These are phyloP conservation scores for Fusarium redolens DNA, from an alignment of 2,329 filamentous ascomycete species.

Conservation along the genomic window DNA sequence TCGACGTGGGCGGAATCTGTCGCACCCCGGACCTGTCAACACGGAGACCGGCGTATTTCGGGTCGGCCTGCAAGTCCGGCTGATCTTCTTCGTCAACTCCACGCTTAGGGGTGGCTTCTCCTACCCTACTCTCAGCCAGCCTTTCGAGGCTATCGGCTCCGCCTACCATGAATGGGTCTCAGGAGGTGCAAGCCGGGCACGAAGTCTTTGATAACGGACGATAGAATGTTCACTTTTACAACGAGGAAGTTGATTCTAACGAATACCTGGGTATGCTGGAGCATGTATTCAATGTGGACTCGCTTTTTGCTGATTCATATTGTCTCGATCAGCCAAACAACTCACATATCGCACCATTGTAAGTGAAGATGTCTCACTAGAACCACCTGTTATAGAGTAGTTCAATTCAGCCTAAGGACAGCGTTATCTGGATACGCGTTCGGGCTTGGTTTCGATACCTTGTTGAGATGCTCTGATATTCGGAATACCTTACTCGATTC, in stretches of 20 bases:
- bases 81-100: background rate
- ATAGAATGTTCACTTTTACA: background rate
- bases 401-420: background rate
- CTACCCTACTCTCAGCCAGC: constrained; percentile 2
- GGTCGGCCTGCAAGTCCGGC: constrained; percentile 12
- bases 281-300: background rate
- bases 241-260: background rate
- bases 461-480: background rate
- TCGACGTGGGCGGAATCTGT: constrained; percentile 1
- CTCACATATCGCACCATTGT: background rate
- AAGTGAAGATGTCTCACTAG: background rate
- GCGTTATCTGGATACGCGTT: background rate
- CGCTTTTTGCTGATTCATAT: background rate
- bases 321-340: background rate
- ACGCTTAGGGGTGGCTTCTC: constrained; percentile 7
- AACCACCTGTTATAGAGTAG: background rate
- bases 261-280: background rate
- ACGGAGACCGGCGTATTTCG: constrained; percentile 27
- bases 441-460: background rate
- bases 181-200: background rate
- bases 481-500: background rate
- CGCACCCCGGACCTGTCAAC: constrained; percentile 12
- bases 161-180: constrained; percentile 2
- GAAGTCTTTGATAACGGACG: background rate
- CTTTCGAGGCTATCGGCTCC: constrained; percentile 19